A percentile compares a stretch with the other conserved stretches of the same genome.
Evolutionary conservation across 805 yeast genomes (phyloP).

Genomic region (Monosporozyma yasuniensis): DNA sequence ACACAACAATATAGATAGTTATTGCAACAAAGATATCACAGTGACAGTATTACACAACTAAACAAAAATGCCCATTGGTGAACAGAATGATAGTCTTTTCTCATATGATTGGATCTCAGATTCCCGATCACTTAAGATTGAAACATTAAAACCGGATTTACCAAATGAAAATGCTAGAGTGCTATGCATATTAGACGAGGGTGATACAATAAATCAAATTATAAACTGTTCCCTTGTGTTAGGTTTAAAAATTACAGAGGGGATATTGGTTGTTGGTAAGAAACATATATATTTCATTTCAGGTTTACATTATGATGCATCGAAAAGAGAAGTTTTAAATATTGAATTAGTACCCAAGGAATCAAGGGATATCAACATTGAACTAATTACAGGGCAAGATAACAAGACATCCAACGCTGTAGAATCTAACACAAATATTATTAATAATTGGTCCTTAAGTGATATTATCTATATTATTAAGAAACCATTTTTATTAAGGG

Average conservation of each 20-base stretch:
- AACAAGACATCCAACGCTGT: slow-evolving; percentile 11
- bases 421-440: slow-evolving; percentile 20
- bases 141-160: neutral
- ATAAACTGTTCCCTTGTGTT: slow-evolving; percentile 70
- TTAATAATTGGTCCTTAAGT: slow-evolving; percentile 51
- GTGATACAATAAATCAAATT: slow-evolving; percentile 61
- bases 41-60: neutral
- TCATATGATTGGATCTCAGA: slow-evolving; percentile 42
- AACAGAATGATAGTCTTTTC: slow-evolving; percentile 8
- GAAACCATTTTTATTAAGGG: slow-evolving; percentile 66
- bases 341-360: slow-evolving; percentile 54
- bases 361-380: slow-evolving; percentile 60
- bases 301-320: slow-evolving; percentile 46
- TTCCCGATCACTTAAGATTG: slow-evolving; percentile 27
- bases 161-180: slow-evolving; percentile 65
- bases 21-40: neutral
- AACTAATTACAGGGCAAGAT: slow-evolving; percentile 44
- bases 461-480: slow-evolving; percentile 59
- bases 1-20: neutral
- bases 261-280: slow-evolving; percentile 61
- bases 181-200: slow-evolving; percentile 54
- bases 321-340: slow-evolving; percentile 50
- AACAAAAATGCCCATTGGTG: neutral
- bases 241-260: slow-evolving; percentile 71
- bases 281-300: slow-evolving; percentile 59